These are phyloP conservation scores for Penicillium paxilli DNA, from an alignment of 495 filamentous ascomycete species.

Conservation along the genomic window DNA sequence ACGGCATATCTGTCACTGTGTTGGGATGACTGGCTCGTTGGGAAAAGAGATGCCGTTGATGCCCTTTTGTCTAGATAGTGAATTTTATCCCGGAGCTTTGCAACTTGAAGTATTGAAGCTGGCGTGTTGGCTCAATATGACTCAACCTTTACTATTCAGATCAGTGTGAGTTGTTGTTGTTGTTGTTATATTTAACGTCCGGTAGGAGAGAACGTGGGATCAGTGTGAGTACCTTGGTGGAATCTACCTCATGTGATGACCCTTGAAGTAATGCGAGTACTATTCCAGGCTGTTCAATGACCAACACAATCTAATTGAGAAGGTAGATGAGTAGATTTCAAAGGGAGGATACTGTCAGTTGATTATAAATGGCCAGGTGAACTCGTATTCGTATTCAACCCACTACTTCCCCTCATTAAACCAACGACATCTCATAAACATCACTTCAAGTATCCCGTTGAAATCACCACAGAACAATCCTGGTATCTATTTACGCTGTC, in stretches of 20 bases:
- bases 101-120: too few relatives aligned
- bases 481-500: background rate
- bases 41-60: conserved; percentile 4
- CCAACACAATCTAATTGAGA: too few relatives aligned
- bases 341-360: too few relatives aligned
- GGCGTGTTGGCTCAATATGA: too few relatives aligned
- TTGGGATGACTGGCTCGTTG: conserved; percentile 2
- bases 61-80: background rate
- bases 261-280: too few relatives aligned
- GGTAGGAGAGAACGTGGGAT: background rate
- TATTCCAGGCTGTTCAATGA: too few relatives aligned
- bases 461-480: background rate
- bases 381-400: too few relatives aligned
- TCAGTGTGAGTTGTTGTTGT: background rate
- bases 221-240: background rate
- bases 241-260: background rate
- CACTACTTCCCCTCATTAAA: conserved; percentile 4
- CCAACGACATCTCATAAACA: background rate
- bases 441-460: background rate
- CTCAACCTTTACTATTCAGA: background rate
- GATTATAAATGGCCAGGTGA: too few relatives aligned
- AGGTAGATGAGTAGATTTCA: too few relatives aligned
- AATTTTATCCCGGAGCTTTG: too few relatives aligned
- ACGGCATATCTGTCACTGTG: conserved; percentile 1
- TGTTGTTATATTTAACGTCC: background rate